phyloP scores from a whole-genome alignment of 306 rosid species.

The Prinsepia uniflora region DNA sequence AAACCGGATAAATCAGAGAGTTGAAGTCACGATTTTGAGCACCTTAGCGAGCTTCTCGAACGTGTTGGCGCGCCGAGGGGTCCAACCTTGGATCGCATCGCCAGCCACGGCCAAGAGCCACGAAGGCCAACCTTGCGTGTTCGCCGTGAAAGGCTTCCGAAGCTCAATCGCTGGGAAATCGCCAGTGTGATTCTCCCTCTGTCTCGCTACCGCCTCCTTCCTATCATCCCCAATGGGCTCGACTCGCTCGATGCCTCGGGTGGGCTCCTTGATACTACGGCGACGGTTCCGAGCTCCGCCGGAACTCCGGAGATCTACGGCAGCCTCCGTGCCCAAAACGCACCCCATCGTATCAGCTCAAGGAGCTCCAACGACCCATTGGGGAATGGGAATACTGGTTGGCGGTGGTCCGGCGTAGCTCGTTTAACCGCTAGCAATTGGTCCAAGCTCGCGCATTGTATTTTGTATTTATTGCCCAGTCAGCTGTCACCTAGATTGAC shows the following conservation, averaged over 20 bases:
- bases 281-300: conserved; percentile 25
- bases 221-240: conserved; percentile 23
- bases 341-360: conserved; percentile 77
- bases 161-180: conserved; percentile 53
- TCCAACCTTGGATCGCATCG: conserved; percentile 86
- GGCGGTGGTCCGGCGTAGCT: conserved; percentile 5
- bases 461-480: too few species aligned
- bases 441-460: neutral
- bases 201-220: conserved; percentile 22
- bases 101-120: conserved; percentile 93
- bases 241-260: conserved; percentile 24
- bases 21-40: neutral
- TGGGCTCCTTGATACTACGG: conserved; percentile 27
- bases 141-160: conserved; percentile 41
- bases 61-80: conserved; percentile 90
- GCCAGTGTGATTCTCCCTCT: conserved; percentile 36
- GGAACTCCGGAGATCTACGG: conserved; percentile 14
- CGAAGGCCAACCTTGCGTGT: conserved; percentile 88
- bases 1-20: neutral
- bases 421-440: neutral
- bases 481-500: neutral
- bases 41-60: conserved; percentile 96
- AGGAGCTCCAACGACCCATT: conserved; percentile 36
- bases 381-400: conserved; percentile 8
- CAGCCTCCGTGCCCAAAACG: conserved; percentile 51